Conservation (phyloP, 2,329 filamentous ascomycete genomes). For the Setomelanomma holmii region DNA sequence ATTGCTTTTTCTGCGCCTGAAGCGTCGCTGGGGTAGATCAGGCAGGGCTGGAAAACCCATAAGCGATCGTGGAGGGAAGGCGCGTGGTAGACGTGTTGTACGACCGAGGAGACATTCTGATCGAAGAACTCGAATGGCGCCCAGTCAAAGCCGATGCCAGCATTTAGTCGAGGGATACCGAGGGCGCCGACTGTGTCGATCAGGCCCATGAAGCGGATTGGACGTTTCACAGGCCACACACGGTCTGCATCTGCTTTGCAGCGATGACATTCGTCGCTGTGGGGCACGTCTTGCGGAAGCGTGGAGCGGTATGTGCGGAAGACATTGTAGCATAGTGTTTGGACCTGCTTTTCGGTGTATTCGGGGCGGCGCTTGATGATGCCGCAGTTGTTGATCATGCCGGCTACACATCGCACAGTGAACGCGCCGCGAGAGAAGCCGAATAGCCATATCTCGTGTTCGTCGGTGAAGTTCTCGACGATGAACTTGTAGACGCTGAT, state of each 20-base stretch:
- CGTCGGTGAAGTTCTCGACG: slow-evolving; percentile 40
- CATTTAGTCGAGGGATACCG: slow-evolving; percentile 43
- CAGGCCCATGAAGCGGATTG: slow-evolving; percentile 43
- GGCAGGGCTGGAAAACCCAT: slow-evolving; percentile 45
- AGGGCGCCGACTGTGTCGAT: slow-evolving; percentile 46
- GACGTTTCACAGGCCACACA: slow-evolving; percentile 40
- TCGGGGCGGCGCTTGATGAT: slow-evolving; percentile 34
- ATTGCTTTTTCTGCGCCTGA: slow-evolving; percentile 13
- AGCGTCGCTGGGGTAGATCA: slow-evolving; percentile 22
- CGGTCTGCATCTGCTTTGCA: slow-evolving; percentile 22
- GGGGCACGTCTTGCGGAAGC: slow-evolving; percentile 36
- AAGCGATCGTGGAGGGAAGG: slow-evolving; percentile 43
- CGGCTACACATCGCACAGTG: slow-evolving; percentile 52
- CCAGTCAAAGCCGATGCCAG: slow-evolving; percentile 46
- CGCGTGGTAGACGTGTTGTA: slow-evolving; percentile 45
- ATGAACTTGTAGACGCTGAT: slow-evolving; percentile 46
- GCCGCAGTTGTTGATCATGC: slow-evolving; percentile 54
- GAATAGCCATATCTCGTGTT: slow-evolving; percentile 54
- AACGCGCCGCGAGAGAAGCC: slow-evolving; percentile 57
- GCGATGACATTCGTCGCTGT: slow-evolving; percentile 26
- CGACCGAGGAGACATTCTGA: slow-evolving; percentile 38
- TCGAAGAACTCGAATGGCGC: slow-evolving; percentile 48
- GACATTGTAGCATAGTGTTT: slow-evolving; percentile 38
- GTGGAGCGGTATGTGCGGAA: slow-evolving; percentile 43
- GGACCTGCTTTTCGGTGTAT: slow-evolving; percentile 22